These are phyloP conservation scores for Pichia inconspicua DNA, from an alignment of 1,139 yeast genomes.

Conservation along the genomic window DNA sequence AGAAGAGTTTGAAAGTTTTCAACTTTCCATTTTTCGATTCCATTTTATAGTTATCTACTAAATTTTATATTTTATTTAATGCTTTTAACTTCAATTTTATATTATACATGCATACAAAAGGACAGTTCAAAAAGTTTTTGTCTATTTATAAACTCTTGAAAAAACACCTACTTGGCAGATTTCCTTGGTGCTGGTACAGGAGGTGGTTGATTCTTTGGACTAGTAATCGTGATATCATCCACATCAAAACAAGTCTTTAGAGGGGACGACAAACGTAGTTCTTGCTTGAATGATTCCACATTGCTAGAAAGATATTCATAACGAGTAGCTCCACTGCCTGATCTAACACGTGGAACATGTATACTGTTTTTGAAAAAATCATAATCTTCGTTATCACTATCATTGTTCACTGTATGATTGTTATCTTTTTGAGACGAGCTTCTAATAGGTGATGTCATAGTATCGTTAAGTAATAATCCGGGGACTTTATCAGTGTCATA, in stretches of 20 bases:
- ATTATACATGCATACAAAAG: neutral
- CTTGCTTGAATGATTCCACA: slow-evolving; percentile 11
- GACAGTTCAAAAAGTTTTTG: no score
- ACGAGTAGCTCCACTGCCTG: slow-evolving; percentile 15
- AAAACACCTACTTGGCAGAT: neutral
- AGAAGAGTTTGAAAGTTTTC: slow-evolving; percentile 14
- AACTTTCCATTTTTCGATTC: neutral
- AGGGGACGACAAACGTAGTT: slow-evolving; percentile 8
- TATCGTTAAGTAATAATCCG: slow-evolving; percentile 1
- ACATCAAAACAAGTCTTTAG: slow-evolving; percentile 1
- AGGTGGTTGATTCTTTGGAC: slow-evolving; percentile 5
- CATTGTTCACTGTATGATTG: neutral
- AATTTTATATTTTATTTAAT: no score
- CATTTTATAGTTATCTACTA: neutral
- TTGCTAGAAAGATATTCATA: slow-evolving; percentile 15
- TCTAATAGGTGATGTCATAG: neutral
- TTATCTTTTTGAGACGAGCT: no score
- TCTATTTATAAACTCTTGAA: no score
- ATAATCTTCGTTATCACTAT: neutral
- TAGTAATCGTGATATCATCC: neutral
- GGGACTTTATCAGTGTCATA: slow-evolving; percentile 7
- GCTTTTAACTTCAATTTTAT: neutral
- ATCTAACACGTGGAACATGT: slow-evolving; percentile 10
- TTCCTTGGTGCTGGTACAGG: slow-evolving; percentile 15
- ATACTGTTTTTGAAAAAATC: slow-evolving; percentile 1